Evolutionary conservation across 257 asterid genomes (phyloP).

Genomic region (Linaria vulgaris): DNA sequence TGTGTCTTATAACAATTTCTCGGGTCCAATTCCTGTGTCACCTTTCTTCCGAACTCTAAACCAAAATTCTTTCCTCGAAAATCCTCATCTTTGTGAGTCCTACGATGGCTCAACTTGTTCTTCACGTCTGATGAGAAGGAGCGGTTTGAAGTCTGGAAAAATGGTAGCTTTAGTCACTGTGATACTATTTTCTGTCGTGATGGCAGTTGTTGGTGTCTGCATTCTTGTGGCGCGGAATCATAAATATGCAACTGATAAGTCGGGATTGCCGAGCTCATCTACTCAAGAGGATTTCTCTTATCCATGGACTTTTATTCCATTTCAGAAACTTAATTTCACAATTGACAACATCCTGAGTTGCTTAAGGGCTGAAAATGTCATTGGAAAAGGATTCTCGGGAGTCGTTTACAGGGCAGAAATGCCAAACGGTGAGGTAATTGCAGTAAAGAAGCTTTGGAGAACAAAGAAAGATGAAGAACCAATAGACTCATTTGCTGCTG

Average conservation of each 20-base stretch:
- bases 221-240: constrained; percentile 50
- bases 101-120: constrained; percentile 71
- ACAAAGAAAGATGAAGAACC: constrained; percentile 68
- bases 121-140: constrained; percentile 36
- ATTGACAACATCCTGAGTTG: constrained; percentile 72
- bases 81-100: constrained; percentile 70
- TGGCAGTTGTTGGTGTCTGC: constrained; percentile 58
- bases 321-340: constrained; percentile 68
- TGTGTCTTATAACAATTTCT: constrained; percentile 71
- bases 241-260: constrained; percentile 42
- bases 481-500: constrained; percentile 83
- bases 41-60: constrained; percentile 74
- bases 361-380: constrained; percentile 69
- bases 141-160: constrained; percentile 47
- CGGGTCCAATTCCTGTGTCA: constrained; percentile 83
- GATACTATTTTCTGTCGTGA: constrained; percentile 44
- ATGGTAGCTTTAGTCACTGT: constrained; percentile 54
- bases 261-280: constrained; percentile 32
- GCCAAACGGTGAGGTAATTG: constrained; percentile 77
- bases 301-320: constrained; percentile 92
- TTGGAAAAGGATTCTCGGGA: constrained; percentile 94
- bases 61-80: constrained; percentile 57
- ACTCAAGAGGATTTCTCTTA: constrained; percentile 73
- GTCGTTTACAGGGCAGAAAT: constrained; percentile 79
- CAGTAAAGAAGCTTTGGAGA: constrained; percentile 93